phyloP scores from a whole-genome alignment of 257 asterid species.

The Jasminum sambac region DNA sequence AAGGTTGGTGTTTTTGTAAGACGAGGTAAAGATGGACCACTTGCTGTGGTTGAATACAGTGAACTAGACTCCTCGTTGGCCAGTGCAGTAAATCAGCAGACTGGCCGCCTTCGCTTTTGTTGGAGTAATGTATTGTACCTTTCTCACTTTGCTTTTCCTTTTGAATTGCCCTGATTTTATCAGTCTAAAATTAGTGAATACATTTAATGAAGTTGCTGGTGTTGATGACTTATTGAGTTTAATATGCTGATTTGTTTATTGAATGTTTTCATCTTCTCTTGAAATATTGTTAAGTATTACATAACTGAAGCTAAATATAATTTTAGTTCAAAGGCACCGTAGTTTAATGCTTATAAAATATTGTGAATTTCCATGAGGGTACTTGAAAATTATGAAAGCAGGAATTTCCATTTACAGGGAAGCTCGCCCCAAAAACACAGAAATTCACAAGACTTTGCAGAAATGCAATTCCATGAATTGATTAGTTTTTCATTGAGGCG shows the following conservation, averaged over 20 bases:
- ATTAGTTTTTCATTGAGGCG: background rate
- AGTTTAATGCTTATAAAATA: too few relatives aligned
- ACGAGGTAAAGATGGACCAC: slow-evolving; percentile 61
- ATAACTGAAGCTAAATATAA: too few relatives aligned
- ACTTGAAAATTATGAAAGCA: background rate
- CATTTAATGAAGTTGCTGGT: background rate
- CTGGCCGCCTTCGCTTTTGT: slow-evolving; percentile 59
- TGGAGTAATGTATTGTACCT: slow-evolving; percentile 49
- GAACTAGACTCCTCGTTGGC: slow-evolving; percentile 50
- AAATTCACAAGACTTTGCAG: background rate
- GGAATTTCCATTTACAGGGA: background rate
- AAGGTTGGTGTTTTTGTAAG: slow-evolving; percentile 58
- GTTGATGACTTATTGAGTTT: background rate
- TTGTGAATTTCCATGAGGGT: background rate
- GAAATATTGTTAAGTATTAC: too few relatives aligned
- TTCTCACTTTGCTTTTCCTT: background rate
- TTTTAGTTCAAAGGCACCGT: too few relatives aligned
- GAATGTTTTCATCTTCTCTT: too few relatives aligned
- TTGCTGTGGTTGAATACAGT: slow-evolving; percentile 54
- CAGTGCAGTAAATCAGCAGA: slow-evolving; percentile 50
- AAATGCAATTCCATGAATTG: background rate
- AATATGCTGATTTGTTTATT: background rate
- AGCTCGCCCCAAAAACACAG: background rate
- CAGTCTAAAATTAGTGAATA: background rate
- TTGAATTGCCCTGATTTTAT: background rate